A percentile compares a stretch with the other conserved stretches of the same genome.
Evolutionary conservation across 1,284 basidiomycete genomes (phyloP).

Genomic region (Polyporus tsugae): DNA sequence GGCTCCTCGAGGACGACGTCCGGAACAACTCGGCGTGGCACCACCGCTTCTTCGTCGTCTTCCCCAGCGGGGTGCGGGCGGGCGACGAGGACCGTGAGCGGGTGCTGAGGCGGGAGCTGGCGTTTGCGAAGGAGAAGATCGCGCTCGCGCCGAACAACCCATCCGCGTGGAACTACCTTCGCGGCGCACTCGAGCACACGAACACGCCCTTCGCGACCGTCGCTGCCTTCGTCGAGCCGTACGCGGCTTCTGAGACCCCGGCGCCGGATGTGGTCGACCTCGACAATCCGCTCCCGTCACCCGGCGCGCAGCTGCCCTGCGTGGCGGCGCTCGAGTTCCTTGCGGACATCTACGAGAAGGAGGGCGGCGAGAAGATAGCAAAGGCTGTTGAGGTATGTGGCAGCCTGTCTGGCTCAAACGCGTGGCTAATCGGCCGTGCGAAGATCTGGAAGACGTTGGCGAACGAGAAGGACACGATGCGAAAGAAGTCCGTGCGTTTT

Average conservation of each 20-base stretch:
- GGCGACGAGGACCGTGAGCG: conserved; percentile 67
- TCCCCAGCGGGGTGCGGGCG: conserved; percentile 67
- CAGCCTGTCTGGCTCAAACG: not conserved
- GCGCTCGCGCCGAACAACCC: conserved; percentile 90
- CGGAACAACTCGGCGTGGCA: conserved; percentile 99
- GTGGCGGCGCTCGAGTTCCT: conserved; percentile 85
- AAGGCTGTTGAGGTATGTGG: conserved; percentile 58
- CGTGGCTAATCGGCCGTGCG: conserved; percentile 26
- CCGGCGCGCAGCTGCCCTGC: conserved; percentile 77
- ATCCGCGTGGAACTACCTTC: conserved; percentile 94
- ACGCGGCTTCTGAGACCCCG: conserved; percentile 51
- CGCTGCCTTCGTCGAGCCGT: conserved; percentile 69
- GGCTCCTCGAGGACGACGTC: conserved; percentile 80
- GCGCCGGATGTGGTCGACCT: conserved; percentile 64
- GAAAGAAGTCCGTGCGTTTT: conserved; percentile 70
- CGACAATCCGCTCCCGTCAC: conserved; percentile 75
- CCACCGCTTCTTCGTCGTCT: conserved; percentile 95
- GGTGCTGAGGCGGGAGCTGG: conserved; percentile 71
- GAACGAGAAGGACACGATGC: conserved; percentile 77
- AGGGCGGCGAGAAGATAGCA: conserved; percentile 54
- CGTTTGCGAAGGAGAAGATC: conserved; percentile 81
- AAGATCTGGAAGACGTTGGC: conserved; percentile 77
- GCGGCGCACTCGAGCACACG: conserved; percentile 74
- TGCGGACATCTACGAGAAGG: conserved; percentile 78
- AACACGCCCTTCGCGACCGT: conserved; percentile 65